These are phyloP conservation scores for Crithidia acanthocephali DNA, from an alignment of 208 protist species.

Conservation along the genomic window DNA sequence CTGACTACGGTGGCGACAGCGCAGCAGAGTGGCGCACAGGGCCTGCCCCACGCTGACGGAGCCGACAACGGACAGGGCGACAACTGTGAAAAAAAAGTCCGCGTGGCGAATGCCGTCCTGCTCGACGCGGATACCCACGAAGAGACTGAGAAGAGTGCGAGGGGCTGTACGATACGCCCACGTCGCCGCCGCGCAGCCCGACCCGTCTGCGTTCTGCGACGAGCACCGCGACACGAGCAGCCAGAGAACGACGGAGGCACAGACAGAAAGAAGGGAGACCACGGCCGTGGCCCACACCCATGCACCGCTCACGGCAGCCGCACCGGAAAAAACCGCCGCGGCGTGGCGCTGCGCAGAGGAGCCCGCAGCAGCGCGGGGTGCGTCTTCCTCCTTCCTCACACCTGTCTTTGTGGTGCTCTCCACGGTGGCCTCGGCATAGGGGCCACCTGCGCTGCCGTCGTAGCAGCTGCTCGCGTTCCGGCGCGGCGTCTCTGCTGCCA, in stretches of 20 bases:
- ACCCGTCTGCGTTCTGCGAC: neutral
- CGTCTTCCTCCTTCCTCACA: neutral
- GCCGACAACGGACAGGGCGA: neutral
- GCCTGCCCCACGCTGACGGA: slow-evolving; percentile 9
- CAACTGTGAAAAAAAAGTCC: slow-evolving; percentile 13
- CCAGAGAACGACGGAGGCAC: neutral
- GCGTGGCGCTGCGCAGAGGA: neutral
- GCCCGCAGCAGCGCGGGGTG: neutral
- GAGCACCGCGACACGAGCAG: neutral
- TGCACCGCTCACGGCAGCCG: neutral
- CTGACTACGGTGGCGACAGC: neutral
- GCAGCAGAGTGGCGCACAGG: slow-evolving; percentile 6
- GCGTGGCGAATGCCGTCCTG: neutral
- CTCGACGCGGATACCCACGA: slow-evolving; percentile 8
- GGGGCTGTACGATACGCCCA: neutral
- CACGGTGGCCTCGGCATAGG: neutral
- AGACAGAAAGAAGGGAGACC: slow-evolving; percentile 11
- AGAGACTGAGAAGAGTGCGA: neutral
- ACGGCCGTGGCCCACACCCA: slow-evolving; percentile 19
- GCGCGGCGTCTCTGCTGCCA: neutral
- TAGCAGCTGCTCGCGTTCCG: too few species aligned
- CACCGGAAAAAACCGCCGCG: neutral
- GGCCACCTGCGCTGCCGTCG: neutral
- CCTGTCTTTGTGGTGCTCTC: neutral
- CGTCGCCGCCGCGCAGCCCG: neutral